Conservation (phyloP, 106 monocot genomes). For the Agapanthus africanus region DNA sequence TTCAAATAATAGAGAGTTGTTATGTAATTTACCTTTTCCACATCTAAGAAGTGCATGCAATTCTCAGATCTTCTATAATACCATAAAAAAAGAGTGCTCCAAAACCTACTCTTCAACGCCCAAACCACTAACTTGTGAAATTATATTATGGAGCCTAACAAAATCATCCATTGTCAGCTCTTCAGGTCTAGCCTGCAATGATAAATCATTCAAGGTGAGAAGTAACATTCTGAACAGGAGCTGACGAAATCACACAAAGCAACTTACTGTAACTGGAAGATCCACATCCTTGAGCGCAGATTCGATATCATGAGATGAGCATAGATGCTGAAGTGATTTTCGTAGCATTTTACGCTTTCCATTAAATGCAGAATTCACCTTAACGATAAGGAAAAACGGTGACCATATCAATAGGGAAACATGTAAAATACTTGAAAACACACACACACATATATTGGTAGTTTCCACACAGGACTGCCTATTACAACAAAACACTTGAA, state of each 20-base stretch:
- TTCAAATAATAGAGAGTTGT: not conserved
- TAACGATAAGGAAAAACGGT: not conserved
- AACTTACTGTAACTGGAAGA: constrained; percentile 69
- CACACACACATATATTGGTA: too few species aligned
- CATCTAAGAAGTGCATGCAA: too few species aligned
- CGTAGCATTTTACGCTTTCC: constrained; percentile 92
- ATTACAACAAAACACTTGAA: too few species aligned
- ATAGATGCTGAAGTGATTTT: constrained; percentile 70
- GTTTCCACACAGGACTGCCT: too few species aligned
- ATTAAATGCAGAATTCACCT: constrained; percentile 82
- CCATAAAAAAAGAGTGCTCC: not conserved
- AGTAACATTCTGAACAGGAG: not conserved
- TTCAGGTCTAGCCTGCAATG: constrained; percentile 80
- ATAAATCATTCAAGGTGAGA: constrained; percentile 4
- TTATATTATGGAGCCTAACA: constrained; percentile 66
- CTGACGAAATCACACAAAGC: not conserved
- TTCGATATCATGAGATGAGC: constrained; percentile 59
- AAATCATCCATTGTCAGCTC: constrained; percentile 82
- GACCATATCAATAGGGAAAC: too few species aligned
- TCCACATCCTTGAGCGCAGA: constrained; percentile 47
- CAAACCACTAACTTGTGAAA: constrained; percentile 28
- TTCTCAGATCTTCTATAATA: too few species aligned
- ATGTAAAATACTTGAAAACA: too few species aligned
- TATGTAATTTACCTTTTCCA: not conserved
- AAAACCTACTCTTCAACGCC: not conserved